A percentile compares a stretch with the other conserved stretches of the same genome.
Conservation (phyloP, 2,329 filamentous ascomycete species). For the Biscogniauxia sp. region DNA sequence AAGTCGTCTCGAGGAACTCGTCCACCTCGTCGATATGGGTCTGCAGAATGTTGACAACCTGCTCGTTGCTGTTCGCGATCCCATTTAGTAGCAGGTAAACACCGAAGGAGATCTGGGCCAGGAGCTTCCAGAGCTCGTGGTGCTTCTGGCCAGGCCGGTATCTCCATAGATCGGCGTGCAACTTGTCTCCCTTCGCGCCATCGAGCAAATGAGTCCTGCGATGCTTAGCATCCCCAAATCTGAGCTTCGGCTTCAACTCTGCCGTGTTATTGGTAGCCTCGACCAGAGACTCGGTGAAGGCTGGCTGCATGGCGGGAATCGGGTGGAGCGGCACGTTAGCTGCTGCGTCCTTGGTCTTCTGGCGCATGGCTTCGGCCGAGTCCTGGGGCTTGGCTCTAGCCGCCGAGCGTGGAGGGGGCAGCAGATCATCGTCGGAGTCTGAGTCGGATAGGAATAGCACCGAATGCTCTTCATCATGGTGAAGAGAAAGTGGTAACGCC, state of each 20-base stretch:
- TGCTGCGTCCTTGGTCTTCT: conserved; percentile 31
- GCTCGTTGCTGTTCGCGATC: conserved; percentile 82
- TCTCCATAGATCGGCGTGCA: conserved; percentile 74
- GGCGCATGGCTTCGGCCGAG: conserved; percentile 24
- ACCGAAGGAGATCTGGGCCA: conserved; percentile 91
- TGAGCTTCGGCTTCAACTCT: conserved; percentile 50
- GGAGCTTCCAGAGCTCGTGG: conserved; percentile 85
- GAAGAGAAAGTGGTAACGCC: conserved; percentile 29
- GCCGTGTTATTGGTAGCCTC: conserved; percentile 60
- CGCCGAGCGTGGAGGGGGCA: conserved; percentile 19
- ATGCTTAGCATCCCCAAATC: conserved; percentile 54
- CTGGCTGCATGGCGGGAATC: conserved; percentile 72
- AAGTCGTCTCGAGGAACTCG: conserved; percentile 79
- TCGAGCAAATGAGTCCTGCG: conserved; percentile 68
- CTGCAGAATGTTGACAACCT: conserved; percentile 86
- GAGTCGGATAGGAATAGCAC: conserved; percentile 31
- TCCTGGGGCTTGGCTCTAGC: conserved; percentile 17
- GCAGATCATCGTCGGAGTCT: conserved; percentile 29
- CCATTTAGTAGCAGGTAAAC: conserved; percentile 82
- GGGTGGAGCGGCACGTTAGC: conserved; percentile 57
- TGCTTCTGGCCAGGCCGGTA: conserved; percentile 72
- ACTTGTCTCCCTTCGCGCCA: conserved; percentile 63
- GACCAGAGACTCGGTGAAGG: conserved; percentile 78
- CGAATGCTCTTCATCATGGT: conserved; percentile 31
- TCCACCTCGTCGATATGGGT: conserved; percentile 93